Conservation (phyloP, 805 yeast genomes). For the Kodamaea kaohsiungensis region DNA sequence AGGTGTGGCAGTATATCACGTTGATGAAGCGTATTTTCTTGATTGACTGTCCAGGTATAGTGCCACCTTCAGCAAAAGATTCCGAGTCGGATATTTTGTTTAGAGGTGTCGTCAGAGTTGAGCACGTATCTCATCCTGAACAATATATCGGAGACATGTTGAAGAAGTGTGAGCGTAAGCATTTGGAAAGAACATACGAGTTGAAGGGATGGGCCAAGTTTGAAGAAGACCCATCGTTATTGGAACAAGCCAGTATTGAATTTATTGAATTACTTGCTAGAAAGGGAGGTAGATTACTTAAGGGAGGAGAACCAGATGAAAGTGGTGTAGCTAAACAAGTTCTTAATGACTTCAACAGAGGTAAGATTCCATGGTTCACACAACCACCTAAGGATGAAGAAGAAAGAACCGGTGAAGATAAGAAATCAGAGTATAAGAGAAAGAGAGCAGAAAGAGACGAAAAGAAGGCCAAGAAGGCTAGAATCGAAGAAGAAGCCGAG, state of each 20-base stretch:
- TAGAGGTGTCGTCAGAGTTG: constrained; percentile 98
- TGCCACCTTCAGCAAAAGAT: constrained; percentile 91
- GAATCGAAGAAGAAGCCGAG: constrained; percentile 22
- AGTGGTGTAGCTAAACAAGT: constrained; percentile 87
- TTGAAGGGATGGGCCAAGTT: constrained; percentile 77
- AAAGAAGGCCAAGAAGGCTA: constrained; percentile 26
- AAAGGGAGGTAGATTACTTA: constrained; percentile 87
- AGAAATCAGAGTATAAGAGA: constrained; percentile 53
- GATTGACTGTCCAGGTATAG: constrained; percentile 98
- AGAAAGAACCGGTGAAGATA: constrained; percentile 57
- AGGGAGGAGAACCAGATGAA: constrained; percentile 98
- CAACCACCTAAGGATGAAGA: constrained; percentile 87
- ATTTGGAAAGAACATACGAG: constrained; percentile 94
- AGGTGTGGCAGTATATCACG: constrained; percentile 98
- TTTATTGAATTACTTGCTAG: constrained; percentile 89
- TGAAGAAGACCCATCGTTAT: constrained; percentile 48
- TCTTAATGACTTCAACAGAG: constrained; percentile 92
- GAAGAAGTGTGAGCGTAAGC: constrained; percentile 81
- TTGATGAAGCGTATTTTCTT: constrained; percentile 93
- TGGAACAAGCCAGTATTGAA: constrained; percentile 52
- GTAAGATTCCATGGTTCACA: constrained; percentile 93
- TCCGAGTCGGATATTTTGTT: constrained; percentile 88
- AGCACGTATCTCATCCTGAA: constrained; percentile 92
- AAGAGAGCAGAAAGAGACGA: constrained; percentile 52
- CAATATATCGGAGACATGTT: constrained; percentile 89